Percentiles rank a stretch among this genome's conserved stretches.
Evolutionary conservation across 2,329 filamentous ascomycete species (phyloP).

Genomic region (Reticulascus tulasneorum): DNA sequence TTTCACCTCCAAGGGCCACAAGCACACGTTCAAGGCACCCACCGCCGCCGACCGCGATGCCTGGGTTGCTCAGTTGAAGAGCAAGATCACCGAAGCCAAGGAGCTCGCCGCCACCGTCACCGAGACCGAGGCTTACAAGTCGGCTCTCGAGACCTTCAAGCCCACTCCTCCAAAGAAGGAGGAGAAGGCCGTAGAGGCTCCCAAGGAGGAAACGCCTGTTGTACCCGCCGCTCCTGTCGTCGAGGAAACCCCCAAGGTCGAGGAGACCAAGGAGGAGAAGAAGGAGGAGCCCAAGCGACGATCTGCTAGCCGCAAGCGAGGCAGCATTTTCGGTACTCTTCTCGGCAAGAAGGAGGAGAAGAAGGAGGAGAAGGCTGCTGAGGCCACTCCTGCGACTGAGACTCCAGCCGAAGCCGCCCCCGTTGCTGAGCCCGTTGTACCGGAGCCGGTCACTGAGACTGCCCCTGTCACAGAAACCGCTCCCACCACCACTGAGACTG

Average conservation of each 20-base stretch:
- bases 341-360: conserved; percentile 52
- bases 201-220: conserved; percentile 23
- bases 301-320: conserved; percentile 62
- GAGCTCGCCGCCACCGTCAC: conserved; percentile 68
- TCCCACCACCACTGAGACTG: conserved; percentile 32
- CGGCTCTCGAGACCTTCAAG: conserved; percentile 68
- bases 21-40: conserved; percentile 88
- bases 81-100: conserved; percentile 81
- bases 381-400: conserved; percentile 28
- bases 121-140: conserved; percentile 85
- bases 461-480: conserved; percentile 23
- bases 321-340: conserved; percentile 58
- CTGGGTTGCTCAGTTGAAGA: conserved; percentile 83
- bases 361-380: conserved; percentile 35
- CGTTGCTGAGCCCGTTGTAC: conserved; percentile 12
- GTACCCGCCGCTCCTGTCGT: conserved; percentile 22
- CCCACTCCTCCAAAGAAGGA: conserved; percentile 45
- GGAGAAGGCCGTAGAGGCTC: conserved; percentile 37
- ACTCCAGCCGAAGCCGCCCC: conserved; percentile 28
- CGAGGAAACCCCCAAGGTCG: conserved; percentile 33
- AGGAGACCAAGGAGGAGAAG: conserved; percentile 35
- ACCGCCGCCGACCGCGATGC: conserved; percentile 76
- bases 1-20: conserved; percentile 80
- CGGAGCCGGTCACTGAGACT: conserved; percentile 26
- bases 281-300: conserved; percentile 59